phyloP scores from a whole-genome alignment of 192 early-diverging fungal species.

The Rhizophagus clarus region DNA sequence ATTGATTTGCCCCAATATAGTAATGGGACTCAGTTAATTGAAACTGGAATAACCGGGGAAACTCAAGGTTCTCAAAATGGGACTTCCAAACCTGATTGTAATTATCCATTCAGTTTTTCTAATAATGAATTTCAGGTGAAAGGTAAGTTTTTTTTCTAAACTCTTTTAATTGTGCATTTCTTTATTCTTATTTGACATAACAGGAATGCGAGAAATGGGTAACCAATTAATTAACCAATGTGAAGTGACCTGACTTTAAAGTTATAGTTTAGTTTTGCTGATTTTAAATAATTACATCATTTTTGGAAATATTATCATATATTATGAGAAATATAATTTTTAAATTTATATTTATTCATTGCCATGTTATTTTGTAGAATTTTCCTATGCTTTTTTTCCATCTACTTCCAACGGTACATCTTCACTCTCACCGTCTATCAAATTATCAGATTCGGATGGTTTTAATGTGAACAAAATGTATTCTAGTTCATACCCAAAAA shows the following conservation, averaged over 20 bases:
- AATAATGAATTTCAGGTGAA: slow-evolving; percentile 20
- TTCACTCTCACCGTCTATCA: neutral
- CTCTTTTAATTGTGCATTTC: neutral
- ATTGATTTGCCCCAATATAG: slow-evolving; percentile 37
- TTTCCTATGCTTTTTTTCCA: neutral
- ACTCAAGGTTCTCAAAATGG: neutral
- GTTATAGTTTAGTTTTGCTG: no score
- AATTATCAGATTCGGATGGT: neutral
- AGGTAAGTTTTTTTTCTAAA: neutral
- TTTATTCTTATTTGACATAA: neutral
- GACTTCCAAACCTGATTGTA: neutral
- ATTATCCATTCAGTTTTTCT: neutral
- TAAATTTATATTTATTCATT: neutral
- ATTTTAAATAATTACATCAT: no score
- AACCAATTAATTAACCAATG: no score
- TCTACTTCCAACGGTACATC: slow-evolving; percentile 6
- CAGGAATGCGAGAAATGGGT: no score
- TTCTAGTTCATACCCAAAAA: neutral
- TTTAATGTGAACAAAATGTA: neutral
- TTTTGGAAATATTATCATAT: no score
- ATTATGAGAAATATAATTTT: no score
- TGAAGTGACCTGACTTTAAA: no score
- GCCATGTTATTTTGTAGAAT: neutral
- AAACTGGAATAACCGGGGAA: neutral
- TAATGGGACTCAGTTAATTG: neutral